Conservation (phyloP, 1,284 basidiomycete species). For the Ustilago trichophora region DNA sequence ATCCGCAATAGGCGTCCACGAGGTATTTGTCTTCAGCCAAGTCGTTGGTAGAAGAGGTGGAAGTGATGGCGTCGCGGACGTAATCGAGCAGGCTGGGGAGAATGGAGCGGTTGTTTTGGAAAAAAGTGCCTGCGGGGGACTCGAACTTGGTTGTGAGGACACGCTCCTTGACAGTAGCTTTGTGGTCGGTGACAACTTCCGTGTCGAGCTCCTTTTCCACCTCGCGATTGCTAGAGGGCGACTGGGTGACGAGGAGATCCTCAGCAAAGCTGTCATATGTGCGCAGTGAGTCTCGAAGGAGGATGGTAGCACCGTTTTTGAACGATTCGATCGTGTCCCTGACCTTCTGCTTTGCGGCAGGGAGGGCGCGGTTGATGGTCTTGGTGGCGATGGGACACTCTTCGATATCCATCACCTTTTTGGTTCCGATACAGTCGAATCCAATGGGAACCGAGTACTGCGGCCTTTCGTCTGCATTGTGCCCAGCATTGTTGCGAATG, state of each 20-base stretch:
- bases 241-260: constrained; percentile 18
- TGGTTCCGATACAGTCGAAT: constrained; percentile 82
- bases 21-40: constrained; percentile 40
- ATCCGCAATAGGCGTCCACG: constrained; percentile 69
- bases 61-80: constrained; percentile 70
- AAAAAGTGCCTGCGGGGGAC: constrained; percentile 83
- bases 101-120: constrained; percentile 97
- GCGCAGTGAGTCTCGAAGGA: constrained; percentile 85
- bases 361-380: constrained; percentile 78
- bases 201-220: constrained; percentile 37
- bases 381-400: constrained; percentile 93
- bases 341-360: constrained; percentile 75
- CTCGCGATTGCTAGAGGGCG: constrained; percentile 7
- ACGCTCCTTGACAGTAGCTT: constrained; percentile 80
- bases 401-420: constrained; percentile 89
- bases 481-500: constrained; percentile 61
- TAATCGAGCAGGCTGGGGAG: constrained; percentile 83
- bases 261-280: constrained; percentile 43
- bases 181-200: constrained; percentile 77
- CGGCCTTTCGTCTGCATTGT: constrained; percentile 51
- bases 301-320: constrained; percentile 87
- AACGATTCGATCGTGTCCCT: constrained; percentile 81
- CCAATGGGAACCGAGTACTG: constrained; percentile 82
- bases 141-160: constrained; percentile 85
- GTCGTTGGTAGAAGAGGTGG: background rate